These are phyloP conservation scores for Phytopythium aichiense DNA, from an alignment of 352 stramenopile species.

Conservation along the genomic window DNA sequence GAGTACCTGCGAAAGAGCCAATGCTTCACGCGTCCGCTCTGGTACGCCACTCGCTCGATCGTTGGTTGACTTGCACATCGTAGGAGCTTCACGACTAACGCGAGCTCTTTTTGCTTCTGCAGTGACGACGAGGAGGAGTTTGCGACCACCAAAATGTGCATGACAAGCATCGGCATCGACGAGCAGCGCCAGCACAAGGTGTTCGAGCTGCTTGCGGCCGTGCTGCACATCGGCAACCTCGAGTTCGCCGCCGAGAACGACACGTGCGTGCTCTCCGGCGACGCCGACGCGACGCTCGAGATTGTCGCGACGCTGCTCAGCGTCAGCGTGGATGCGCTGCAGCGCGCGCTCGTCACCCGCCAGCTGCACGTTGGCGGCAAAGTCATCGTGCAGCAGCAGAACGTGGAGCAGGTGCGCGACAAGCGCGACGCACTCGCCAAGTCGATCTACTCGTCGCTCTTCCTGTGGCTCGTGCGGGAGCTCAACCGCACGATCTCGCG, in stretches of 20 bases:
- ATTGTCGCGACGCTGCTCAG: slow-evolving; percentile 73
- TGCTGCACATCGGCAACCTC: slow-evolving; percentile 87
- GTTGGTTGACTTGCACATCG: neutral
- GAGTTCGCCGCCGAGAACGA: slow-evolving; percentile 84
- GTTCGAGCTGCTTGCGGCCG: slow-evolving; percentile 83
- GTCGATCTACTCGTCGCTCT: slow-evolving; percentile 91
- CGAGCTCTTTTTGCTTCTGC: neutral
- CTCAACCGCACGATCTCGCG: slow-evolving; percentile 89
- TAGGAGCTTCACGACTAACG: neutral
- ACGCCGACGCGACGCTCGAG: slow-evolving; percentile 39
- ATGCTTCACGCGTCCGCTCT: slow-evolving; percentile 73
- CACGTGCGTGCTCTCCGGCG: slow-evolving; percentile 53
- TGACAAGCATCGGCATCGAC: slow-evolving; percentile 87
- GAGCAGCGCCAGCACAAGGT: slow-evolving; percentile 74
- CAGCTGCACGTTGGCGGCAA: slow-evolving; percentile 88
- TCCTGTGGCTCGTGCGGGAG: slow-evolving; percentile 88
- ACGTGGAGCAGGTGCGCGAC: slow-evolving; percentile 82
- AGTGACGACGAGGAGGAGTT: slow-evolving; percentile 85
- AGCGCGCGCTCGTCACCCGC: slow-evolving; percentile 71
- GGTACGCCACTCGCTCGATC: slow-evolving; percentile 16
- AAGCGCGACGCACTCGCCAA: slow-evolving; percentile 90
- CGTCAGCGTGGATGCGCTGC: slow-evolving; percentile 71
- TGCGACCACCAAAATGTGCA: slow-evolving; percentile 73
- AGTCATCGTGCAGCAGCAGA: slow-evolving; percentile 88
- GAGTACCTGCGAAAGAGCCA: slow-evolving; percentile 87